Base-by-base conservation (phyloP, 2,329 filamentous ascomycete genomes). In the Ascochyta koolunga region DNA sequence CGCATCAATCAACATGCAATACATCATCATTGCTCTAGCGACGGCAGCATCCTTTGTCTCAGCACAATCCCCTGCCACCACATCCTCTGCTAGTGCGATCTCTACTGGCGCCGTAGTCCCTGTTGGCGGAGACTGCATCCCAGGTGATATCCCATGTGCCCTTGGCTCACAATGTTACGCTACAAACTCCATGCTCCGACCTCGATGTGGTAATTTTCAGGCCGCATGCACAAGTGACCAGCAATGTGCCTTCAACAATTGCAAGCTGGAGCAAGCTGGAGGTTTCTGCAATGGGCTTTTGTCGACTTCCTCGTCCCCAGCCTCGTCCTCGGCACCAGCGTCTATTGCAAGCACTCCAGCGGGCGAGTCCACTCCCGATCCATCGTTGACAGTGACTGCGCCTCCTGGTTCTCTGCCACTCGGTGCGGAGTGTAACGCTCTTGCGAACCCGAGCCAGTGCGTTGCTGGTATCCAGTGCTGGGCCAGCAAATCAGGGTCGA, bases 241-340 rank as follows among this genome's bases (percentile, higher is more conserved):
- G 33, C 60, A 65, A 40, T 62, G 61, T 42, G 60, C 61, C 6
- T 66, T 56, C 53, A 66, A 66, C 51, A 60, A 46, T 0, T 65
- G 63, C 44, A 60, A 65, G 16, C 15, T 27, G 1, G 7, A 29
- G 19, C 13, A 50, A 31, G n/a, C n/a, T n/a, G n/a, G n/a, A n/a
- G 61, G 61, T 10, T 38, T 63, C 29, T 66, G 63, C 50, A 66
- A 64, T 45, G 61, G 56, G 21, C 42, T 58, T 25, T 3, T 57
- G 3, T 6, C 57, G 11, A 45, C 52, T 8, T 40, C 58, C 2
- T 41, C 11, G 11, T 13, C 27, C 1, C 5, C 27, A 10, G 10
- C 61, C 2, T 27, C 55, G 11, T 13, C 41, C 22, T 58, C 60
- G 3, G 43, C 58, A 4, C 39, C 61, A 24, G 29, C 59, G 3